Conservation (phyloP, 75 land plant genomes). For the Cunninghamia lanceolata region DNA sequence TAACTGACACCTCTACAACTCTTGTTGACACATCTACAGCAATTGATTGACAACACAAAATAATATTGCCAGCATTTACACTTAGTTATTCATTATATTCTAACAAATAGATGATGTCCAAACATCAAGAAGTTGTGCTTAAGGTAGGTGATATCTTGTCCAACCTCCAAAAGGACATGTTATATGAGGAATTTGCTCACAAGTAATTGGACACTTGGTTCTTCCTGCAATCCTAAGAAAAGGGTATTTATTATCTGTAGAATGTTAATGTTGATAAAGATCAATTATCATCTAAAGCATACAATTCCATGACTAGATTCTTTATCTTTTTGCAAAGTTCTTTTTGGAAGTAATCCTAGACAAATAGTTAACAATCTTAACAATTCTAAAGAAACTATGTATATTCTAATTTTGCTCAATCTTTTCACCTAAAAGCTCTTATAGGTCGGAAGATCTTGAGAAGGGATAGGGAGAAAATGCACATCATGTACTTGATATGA, state of each 20-base stretch:
- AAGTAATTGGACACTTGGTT: conserved; percentile 40
- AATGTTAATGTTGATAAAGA: background rate
- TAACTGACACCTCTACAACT: too few relatives aligned
- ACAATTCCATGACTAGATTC: background rate
- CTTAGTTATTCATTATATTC: too few relatives aligned
- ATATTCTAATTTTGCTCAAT: background rate
- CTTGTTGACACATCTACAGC: too few relatives aligned
- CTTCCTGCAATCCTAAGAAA: background rate
- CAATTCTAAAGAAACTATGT: background rate
- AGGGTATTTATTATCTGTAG: background rate
- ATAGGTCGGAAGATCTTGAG: conserved; percentile 79
- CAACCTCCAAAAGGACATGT: conserved; percentile 49
- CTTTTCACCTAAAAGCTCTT: background rate
- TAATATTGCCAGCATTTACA: too few relatives aligned
- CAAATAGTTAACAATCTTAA: background rate
- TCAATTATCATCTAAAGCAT: background rate
- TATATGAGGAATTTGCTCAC: conserved; percentile 49
- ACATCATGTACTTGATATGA: conserved; percentile 63
- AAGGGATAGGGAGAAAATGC: conserved; percentile 69
- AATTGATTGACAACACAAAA: too few relatives aligned
- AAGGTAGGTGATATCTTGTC: conserved; percentile 58
- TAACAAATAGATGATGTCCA: too few relatives aligned
- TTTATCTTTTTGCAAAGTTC: background rate
- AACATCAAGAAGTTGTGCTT: conserved; percentile 61
- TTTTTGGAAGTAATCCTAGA: background rate